Evolutionary conservation across 768 basidiomycete genomes (phyloP), one percentile per base, ranked within the genome.

Genomic region (Fomitopsis pulvina): DNA sequence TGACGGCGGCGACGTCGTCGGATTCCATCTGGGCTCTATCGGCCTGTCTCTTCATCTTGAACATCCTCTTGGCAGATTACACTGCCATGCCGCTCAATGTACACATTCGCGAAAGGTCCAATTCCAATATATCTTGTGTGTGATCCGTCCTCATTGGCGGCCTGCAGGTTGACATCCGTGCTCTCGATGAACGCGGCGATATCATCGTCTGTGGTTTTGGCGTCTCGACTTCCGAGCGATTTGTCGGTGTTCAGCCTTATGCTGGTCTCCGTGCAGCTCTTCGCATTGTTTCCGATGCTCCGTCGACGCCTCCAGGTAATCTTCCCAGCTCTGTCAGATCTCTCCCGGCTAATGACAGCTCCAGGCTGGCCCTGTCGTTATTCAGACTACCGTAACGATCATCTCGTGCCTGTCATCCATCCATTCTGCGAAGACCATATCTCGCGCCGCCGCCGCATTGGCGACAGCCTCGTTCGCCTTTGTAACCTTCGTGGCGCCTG

Each of bases 11-110:
- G 22, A 97, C 94, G 3, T 96, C 95, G 32, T 89, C 89, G 11
- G 96, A 99, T 65, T 92, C 92, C 25, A 94, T 98, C 56, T 97
- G 92, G 92, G 93, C 95, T 5, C 69, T 97, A 45, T 81, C 92
- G n/a, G 88, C 89, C 3, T 74, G 76, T 45, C 78, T 98, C 39
- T 90, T 97, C 66, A 71, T 80, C 46, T 70, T 96, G 32, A 92
- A 94, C 63, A 75, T 83, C 18, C 70, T 94, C 51, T 70, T 97
- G 42, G 87, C 87, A 12, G 92, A 96, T 67, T 95, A 92, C 63
- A 78, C 80, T 52, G 72, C 75, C 52, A 67, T 69, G 47, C 67
- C 70, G 50, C 63, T 66, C 38, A 64, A 68, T 48, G 72, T 69
- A 51, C 71, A 70, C 51, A 62, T 71, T 30, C 78, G 77, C 51